Percentiles rank a stretch among this genome's conserved stretches.
Conservation (phyloP, 2,329 filamentous ascomycete genomes). For the Paraconiothyrium sp. region DNA sequence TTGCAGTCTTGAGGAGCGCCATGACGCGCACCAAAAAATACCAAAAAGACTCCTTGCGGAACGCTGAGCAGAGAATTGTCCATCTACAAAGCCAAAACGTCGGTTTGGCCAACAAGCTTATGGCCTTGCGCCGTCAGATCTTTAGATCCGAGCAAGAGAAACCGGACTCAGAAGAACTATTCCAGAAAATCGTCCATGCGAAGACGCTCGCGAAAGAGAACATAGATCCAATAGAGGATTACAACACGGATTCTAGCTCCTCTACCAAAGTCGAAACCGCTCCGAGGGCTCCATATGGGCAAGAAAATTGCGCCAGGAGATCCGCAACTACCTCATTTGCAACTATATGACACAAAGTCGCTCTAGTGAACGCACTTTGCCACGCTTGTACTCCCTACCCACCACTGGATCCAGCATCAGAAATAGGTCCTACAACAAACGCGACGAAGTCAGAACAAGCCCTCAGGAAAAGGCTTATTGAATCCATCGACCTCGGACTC, state of each 20-base stretch:
- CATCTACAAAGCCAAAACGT: not conserved
- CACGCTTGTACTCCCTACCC: too few relatives aligned
- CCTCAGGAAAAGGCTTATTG: too few relatives aligned
- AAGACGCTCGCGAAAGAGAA: conserved; percentile 1
- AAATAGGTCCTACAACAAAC: too few relatives aligned
- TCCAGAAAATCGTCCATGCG: not conserved
- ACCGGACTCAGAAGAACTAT: not conserved
- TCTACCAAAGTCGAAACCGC: not conserved
- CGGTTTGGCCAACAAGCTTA: not conserved
- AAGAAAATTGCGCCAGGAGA: too few relatives aligned
- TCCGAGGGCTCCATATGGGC: too few relatives aligned
- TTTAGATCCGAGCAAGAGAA: not conserved
- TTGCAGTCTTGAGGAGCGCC: not conserved
- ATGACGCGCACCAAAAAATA: not conserved
- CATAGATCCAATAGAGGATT: not conserved
- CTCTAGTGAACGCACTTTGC: too few relatives aligned
- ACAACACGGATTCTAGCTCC: not conserved
- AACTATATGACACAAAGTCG: too few relatives aligned
- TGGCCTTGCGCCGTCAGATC: not conserved
- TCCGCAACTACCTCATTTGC: too few relatives aligned
- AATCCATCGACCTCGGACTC: too few relatives aligned
- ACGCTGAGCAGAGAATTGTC: not conserved
- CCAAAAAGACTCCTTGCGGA: not conserved
- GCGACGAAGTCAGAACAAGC: too few relatives aligned
- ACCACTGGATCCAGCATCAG: too few relatives aligned